Percentiles rank a stretch among this genome's conserved stretches.
phyloP scores from a whole-genome alignment of 2,329 filamentous ascomycete species.

The Diaporthe caulivora region DNA sequence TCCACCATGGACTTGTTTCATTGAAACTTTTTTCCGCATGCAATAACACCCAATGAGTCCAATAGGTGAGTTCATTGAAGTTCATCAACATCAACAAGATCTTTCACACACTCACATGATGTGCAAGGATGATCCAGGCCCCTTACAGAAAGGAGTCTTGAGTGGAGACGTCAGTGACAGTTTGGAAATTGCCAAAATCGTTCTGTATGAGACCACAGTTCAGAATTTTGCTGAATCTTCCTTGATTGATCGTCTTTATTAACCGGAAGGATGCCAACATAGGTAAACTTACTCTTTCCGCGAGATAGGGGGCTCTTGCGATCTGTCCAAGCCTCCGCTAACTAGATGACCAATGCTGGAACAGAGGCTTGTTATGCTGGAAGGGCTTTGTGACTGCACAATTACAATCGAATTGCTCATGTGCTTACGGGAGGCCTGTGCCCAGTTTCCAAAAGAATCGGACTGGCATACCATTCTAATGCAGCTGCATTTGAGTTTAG shows the following conservation, averaged over 20 bases:
- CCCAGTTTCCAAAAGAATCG: not conserved
- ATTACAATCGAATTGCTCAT: not conserved
- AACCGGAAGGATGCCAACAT: not conserved
- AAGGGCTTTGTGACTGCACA: not conserved
- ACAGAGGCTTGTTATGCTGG: too few relatives aligned
- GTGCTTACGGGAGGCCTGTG: not conserved
- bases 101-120: not conserved
- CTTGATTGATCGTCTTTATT: not conserved
- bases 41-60: not conserved
- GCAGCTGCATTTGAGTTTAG: not conserved
- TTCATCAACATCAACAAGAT: not conserved
- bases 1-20: not conserved
- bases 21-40: not conserved
- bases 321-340: too few relatives aligned
- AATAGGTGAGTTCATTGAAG: not conserved
- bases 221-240: not conserved
- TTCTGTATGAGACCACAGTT: too few relatives aligned
- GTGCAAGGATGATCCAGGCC: not conserved
- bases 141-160: too few relatives aligned
- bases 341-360: too few relatives aligned
- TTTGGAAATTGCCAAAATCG: too few relatives aligned
- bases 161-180: too few relatives aligned
- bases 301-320: too few relatives aligned
- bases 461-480: too few relatives aligned
- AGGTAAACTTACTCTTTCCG: not conserved